These are phyloP conservation scores for Candida sanyiensis DNA, from an alignment of 805 yeast genomes.

Conservation along the genomic window DNA sequence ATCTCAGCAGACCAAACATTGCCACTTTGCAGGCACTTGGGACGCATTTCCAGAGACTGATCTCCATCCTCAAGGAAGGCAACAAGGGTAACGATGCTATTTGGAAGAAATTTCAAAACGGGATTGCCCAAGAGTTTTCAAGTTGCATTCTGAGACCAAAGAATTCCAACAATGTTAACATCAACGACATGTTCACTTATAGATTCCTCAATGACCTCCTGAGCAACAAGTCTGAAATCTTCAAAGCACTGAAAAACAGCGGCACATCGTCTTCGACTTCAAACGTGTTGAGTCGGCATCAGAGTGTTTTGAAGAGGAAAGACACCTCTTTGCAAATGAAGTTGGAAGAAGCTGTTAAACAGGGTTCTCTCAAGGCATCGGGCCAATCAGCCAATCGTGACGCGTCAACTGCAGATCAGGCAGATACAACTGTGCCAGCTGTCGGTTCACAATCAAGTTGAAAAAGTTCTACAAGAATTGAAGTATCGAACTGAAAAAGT, in stretches of 20 bases:
- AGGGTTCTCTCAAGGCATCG: constrained; percentile 13
- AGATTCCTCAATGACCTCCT: constrained; percentile 59
- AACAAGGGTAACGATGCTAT: constrained; percentile 31
- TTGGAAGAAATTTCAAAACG: constrained; percentile 33
- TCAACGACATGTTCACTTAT: constrained; percentile 53
- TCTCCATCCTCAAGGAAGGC: constrained; percentile 43
- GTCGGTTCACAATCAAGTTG: background rate
- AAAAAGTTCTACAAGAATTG: background rate
- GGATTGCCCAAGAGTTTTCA: constrained; percentile 64
- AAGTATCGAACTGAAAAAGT: background rate
- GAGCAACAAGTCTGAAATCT: constrained; percentile 53
- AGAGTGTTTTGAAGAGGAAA: constrained; percentile 12
- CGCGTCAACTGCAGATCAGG: too few relatives aligned
- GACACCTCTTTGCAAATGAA: constrained; percentile 22
- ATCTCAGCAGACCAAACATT: constrained; percentile 62
- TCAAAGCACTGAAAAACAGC: constrained; percentile 49
- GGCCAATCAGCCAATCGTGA: background rate
- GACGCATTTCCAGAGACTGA: constrained; percentile 65
- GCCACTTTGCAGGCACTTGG: constrained; percentile 79
- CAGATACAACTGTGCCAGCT: background rate
- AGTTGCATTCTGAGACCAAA: constrained; percentile 53
- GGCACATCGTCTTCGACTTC: constrained; percentile 13
- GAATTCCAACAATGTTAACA: constrained; percentile 37
- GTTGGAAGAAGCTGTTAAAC: constrained; percentile 24
- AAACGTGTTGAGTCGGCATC: constrained; percentile 10